Base-by-base conservation (phyloP, 805 yeast species). In the Wickerhamomyces ciferrii region DNA sequence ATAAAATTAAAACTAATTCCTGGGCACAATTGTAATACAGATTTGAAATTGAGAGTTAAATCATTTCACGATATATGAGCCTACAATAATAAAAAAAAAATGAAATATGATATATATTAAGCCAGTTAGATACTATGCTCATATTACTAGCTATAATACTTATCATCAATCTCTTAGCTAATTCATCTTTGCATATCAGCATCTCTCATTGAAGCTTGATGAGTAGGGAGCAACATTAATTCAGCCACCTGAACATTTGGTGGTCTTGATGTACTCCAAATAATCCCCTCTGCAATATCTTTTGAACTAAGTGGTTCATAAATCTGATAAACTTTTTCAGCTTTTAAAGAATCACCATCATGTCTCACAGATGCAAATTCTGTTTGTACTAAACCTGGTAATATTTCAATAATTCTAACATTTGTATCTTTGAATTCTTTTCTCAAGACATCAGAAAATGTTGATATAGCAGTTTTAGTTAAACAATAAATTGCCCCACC, bases 191-290 rank as follows among this genome's bases (percentile, higher is more conserved):
- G 37, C 48, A 44, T 44, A 15, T 47, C 48, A 9, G 45, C 29
- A 29, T 48, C 51, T 11, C 45, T 41, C 47, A 43, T 42, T 3
- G 87, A 75, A 4, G 92, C 96, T 70, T 90, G 97, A 69, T 84
- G 81, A 41, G 81, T 77, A 13, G 96, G 87, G 66, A 89, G 84
- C 15, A 90, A 80, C 61, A 89, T 72, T 8, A 87, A 75, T 59
- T 89, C 95, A 3, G 84, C 83, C 53, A 79, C 64, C 2, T 77
- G 84, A 0, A 81, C 75, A 53, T 76, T 77, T 46, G 65, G 66
- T 53, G 69, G 72, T 65, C 84, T 74, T 3, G 83, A 71, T 27
- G 76, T 67, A 3, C 76, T 72, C 55, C 75, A 79, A 7, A 74
- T 75, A 53, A 79, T 76, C 46, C 76, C 58, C 47, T 80, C 84